These are phyloP conservation scores for Echeveria elegans DNA, from an alignment of 164 flowering plant species.

Conservation along the genomic window DNA sequence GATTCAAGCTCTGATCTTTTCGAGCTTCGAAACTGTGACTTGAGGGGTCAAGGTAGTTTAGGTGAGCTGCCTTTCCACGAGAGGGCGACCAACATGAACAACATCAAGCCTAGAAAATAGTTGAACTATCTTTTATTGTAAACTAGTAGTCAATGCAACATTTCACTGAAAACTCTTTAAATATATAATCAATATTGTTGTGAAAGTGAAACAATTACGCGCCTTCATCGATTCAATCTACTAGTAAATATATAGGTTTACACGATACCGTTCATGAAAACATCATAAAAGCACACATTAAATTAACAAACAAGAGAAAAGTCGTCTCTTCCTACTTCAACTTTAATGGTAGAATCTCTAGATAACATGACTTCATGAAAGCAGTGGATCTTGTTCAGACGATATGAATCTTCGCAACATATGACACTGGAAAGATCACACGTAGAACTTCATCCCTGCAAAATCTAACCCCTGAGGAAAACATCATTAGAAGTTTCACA, in stretches of 20 bases:
- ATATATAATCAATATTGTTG: neutral
- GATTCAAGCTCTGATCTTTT: constrained; percentile 96
- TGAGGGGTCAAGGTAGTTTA: constrained; percentile 46
- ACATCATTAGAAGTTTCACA: neutral
- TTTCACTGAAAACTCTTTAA: neutral
- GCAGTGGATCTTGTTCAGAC: too few species aligned
- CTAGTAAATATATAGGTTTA: neutral
- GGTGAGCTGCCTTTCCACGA: constrained; percentile 75
- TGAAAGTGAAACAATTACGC: neutral
- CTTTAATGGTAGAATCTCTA: neutral
- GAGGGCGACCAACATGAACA: constrained; percentile 58
- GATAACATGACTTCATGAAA: neutral
- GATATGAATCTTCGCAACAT: too few species aligned
- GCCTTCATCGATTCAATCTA: neutral
- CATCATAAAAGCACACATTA: neutral
- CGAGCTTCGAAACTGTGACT: constrained; percentile 67
- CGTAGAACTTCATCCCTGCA: constrained; percentile 13
- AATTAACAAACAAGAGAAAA: neutral
- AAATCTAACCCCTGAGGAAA: constrained; percentile 12
- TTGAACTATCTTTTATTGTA: neutral
- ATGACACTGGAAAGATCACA: neutral
- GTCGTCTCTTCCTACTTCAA: too few species aligned
- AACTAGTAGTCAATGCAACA: neutral
- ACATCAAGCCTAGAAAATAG: constrained; percentile 27
- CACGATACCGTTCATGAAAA: neutral